Evolutionary conservation across 495 filamentous ascomycete species (phyloP).

Genomic region (Trichoderma orchidacearum): DNA sequence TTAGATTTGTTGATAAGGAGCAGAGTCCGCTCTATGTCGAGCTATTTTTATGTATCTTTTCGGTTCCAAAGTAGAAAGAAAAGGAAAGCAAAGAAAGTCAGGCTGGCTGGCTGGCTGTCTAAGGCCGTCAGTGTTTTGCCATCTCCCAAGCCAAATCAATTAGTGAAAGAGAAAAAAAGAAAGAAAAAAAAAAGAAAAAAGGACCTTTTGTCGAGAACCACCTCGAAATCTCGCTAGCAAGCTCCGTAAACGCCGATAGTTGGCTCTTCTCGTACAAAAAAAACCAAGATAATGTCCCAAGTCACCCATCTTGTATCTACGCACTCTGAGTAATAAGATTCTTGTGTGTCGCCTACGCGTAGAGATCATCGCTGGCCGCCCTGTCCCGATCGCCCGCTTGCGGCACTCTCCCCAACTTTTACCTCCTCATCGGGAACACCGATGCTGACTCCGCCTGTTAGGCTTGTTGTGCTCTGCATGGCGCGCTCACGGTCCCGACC

Average conservation of each 20-base stretch:
- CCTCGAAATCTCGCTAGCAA: not conserved
- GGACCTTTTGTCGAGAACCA: not conserved
- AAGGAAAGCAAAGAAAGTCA: not conserved
- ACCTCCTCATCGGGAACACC: conserved; percentile 36
- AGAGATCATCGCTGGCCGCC: not conserved
- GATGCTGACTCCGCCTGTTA: conserved; percentile 20
- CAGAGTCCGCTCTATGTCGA: no score
- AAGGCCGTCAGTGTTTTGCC: no score
- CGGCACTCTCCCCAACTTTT: conserved; percentile 42
- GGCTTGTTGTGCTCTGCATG: conserved; percentile 18
- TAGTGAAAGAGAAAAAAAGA: not conserved
- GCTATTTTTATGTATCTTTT: no score
- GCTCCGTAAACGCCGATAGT: not conserved
- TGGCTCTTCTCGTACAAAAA: not conserved
- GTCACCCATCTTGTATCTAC: not conserved
- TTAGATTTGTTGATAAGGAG: no score
- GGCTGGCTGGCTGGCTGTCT: no score
- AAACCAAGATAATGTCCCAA: no score
- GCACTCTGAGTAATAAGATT: no score
- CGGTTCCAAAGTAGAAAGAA: not conserved
- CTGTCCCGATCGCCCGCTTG: conserved; percentile 26
- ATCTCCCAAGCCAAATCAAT: no score
- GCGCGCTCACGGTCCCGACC: conserved; percentile 12
- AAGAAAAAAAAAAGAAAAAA: not conserved
- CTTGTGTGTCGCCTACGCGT: not conserved